A percentile compares a stretch with the other conserved stretches of the same genome.
These are phyloP conservation scores for Penicillium alfredii DNA, from an alignment of 495 filamentous ascomycete genomes.

Conservation along the genomic window DNA sequence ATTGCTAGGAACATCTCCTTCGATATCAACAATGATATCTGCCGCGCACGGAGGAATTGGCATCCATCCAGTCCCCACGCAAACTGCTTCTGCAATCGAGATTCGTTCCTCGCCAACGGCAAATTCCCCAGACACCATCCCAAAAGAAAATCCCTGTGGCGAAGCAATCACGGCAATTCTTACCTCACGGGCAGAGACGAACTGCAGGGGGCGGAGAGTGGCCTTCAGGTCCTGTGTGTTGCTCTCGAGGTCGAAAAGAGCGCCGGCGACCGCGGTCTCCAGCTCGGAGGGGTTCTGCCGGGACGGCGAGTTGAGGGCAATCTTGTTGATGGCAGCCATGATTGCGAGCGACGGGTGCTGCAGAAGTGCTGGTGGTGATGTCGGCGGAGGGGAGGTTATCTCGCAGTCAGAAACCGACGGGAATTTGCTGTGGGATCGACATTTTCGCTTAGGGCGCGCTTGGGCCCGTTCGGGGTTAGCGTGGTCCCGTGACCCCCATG, in stretches of 20 bases:
- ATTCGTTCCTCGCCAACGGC: too few species aligned
- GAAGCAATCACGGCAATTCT: constrained; percentile 44
- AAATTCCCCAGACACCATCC: constrained; percentile 15
- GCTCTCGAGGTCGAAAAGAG: constrained; percentile 95
- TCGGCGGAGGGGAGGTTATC: constrained; percentile 32
- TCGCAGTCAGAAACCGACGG: constrained; percentile 28
- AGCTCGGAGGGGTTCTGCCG: constrained; percentile 90
- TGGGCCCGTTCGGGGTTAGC: constrained; percentile 23
- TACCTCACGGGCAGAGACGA: constrained; percentile 97
- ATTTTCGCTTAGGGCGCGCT: constrained; percentile 39
- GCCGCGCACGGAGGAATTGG: too few species aligned
- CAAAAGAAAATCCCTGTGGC: constrained; percentile 9
- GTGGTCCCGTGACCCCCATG: constrained; percentile 31
- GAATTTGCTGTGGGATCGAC: constrained; percentile 41
- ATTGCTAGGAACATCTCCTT: too few species aligned
- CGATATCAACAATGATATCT: too few species aligned
- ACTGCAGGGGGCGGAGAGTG: constrained; percentile 90
- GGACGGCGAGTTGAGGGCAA: constrained; percentile 91
- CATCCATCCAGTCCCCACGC: too few species aligned
- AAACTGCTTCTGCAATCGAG: too few species aligned
- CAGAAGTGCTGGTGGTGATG: constrained; percentile 35
- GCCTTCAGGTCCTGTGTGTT: constrained; percentile 94
- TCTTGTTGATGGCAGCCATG: constrained; percentile 87
- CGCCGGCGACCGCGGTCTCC: constrained; percentile 87
- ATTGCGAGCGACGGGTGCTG: constrained; percentile 41